Percentiles rank a stretch among this genome's conserved stretches.
These are phyloP conservation scores for Glonium stellatum DNA, from an alignment of 495 filamentous ascomycete species.

Conservation along the genomic window DNA sequence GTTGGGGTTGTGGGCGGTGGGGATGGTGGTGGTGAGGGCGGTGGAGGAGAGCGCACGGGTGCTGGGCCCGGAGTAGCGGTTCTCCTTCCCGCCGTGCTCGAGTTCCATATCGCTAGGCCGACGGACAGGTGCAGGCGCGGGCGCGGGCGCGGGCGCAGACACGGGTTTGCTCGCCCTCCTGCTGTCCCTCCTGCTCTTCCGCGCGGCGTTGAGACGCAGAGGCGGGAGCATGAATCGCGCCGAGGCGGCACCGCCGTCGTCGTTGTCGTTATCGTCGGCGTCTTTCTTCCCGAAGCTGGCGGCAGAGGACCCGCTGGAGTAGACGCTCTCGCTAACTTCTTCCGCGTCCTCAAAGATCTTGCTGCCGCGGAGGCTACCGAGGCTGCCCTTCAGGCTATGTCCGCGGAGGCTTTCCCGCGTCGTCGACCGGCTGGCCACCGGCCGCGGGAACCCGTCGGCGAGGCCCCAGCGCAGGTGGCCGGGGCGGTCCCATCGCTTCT, in stretches of 20 bases:
- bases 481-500: slow-evolving; percentile 8
- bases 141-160: too few relatives aligned
- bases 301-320: slow-evolving; percentile 14
- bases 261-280: slow-evolving; percentile 1
- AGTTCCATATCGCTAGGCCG: not conserved
- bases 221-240: slow-evolving; percentile 14
- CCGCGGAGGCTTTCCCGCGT: slow-evolving; percentile 9
- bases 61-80: slow-evolving; percentile 15
- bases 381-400: slow-evolving; percentile 5
- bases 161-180: slow-evolving; percentile 1
- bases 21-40: not conserved
- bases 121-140: too few relatives aligned
- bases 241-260: too few relatives aligned
- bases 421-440: not conserved
- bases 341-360: slow-evolving; percentile 20
- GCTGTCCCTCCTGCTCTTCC: slow-evolving; percentile 9
- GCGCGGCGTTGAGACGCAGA: not conserved
- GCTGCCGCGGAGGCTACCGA: slow-evolving; percentile 12
- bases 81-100: slow-evolving; percentile 25
- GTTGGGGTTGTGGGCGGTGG: not conserved
- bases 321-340: slow-evolving; percentile 18
- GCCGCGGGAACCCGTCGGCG: slow-evolving; percentile 5
- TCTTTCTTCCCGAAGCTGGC: slow-evolving; percentile 11
- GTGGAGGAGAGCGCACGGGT: not conserved
- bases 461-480: not conserved